Evolutionary conservation across 768 basidiomycete species (phyloP).

Genomic region (Kwoniella newhampshirensis): DNA sequence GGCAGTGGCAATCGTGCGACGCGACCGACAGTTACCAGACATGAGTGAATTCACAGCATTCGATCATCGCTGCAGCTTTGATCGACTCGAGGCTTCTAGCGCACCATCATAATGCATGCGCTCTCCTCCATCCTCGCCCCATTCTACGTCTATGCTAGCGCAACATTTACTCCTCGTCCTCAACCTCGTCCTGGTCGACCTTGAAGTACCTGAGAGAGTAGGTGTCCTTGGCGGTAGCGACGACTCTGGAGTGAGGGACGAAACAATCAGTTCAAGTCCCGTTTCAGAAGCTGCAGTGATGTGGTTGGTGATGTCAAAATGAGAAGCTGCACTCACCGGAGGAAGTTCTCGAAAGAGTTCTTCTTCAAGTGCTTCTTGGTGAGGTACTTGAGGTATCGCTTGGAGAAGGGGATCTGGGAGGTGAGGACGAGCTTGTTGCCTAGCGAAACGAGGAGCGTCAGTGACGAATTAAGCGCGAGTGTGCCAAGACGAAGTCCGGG

Average conservation of each 20-base stretch:
- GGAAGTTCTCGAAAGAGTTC: constrained; percentile 89
- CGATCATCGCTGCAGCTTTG: too few relatives aligned
- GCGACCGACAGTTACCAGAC: too few relatives aligned
- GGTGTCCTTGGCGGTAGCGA: constrained; percentile 86
- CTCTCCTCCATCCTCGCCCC: background rate
- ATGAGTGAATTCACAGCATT: too few relatives aligned
- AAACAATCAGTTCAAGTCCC: too few relatives aligned
- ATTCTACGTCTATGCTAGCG: constrained; percentile 4
- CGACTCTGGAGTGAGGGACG: constrained; percentile 61
- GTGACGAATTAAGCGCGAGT: background rate
- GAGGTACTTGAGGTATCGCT: constrained; percentile 92
- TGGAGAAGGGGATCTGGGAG: constrained; percentile 86
- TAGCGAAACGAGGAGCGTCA: constrained; percentile 16
- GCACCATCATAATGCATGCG: too few relatives aligned
- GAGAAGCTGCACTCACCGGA: constrained; percentile 62
- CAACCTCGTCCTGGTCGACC: constrained; percentile 55
- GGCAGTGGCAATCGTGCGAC: too few relatives aligned
- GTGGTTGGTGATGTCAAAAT: background rate
- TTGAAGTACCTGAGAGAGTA: constrained; percentile 88
- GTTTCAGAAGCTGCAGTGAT: too few relatives aligned
- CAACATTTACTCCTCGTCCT: constrained; percentile 52
- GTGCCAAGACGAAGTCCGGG: too few relatives aligned
- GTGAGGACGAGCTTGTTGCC: constrained; percentile 78
- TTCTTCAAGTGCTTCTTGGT: constrained; percentile 99
- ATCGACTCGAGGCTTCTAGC: too few relatives aligned